These are phyloP conservation scores for Termitomyces sp. DNA, from an alignment of 768 basidiomycete genomes.

Conservation along the genomic window DNA sequence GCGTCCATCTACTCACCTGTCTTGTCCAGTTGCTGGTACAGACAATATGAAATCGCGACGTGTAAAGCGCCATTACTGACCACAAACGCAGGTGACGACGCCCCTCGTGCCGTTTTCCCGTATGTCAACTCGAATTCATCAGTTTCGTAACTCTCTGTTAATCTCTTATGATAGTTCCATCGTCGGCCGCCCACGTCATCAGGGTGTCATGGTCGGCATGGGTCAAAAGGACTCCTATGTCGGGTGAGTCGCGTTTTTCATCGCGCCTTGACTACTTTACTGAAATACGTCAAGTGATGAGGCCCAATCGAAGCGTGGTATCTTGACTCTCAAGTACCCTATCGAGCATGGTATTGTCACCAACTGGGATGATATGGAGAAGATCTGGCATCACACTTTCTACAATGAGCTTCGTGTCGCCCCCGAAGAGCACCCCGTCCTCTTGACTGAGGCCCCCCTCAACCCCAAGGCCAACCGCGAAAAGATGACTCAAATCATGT, in stretches of 20 bases:
- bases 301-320: constrained; percentile 93
- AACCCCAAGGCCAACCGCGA: constrained; percentile 93
- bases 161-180: constrained; percentile 57
- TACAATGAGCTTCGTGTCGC: constrained; percentile 95
- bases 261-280: constrained; percentile 1
- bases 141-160: background rate
- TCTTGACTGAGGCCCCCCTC: constrained; percentile 88
- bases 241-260: constrained; percentile 49
- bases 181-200: constrained; percentile 92
- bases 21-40: constrained; percentile 59
- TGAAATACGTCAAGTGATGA: constrained; percentile 59
- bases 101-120: constrained; percentile 93
- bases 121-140: constrained; percentile 37
- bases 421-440: constrained; percentile 89
- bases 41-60: background rate
- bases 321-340: constrained; percentile 89
- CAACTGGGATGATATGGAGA: constrained; percentile 99
- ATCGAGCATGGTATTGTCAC: constrained; percentile 94
- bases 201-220: constrained; percentile 97
- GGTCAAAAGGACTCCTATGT: constrained; percentile 96
- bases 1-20: constrained; percentile 15
- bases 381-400: constrained; percentile 98
- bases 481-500: constrained; percentile 97
- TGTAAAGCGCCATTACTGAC: background rate
- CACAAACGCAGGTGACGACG: constrained; percentile 70